Evolutionary conservation across 106 monocot genomes (phyloP), one percentile per base, ranked within the genome.

Genomic region (Apostasia ramifera): DNA sequence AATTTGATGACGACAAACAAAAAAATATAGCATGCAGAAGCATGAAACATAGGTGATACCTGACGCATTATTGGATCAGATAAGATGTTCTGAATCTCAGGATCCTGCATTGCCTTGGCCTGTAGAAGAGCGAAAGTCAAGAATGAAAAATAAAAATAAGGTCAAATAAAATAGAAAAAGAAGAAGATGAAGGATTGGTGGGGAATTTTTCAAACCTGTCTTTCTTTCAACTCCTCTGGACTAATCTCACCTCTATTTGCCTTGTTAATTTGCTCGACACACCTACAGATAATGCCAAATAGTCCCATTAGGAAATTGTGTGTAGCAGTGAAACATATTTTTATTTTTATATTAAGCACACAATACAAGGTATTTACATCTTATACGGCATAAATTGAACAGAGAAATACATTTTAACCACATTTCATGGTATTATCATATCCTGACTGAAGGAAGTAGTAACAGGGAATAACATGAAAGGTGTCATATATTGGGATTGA

Each of bases 261-360:
- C 79, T 81, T 98, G 63, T 98, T 98, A 75, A 98, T 87, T 81
- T 92, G 97, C 59, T 88, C 89, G 50, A 98, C 74, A 59, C 95
- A 95, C 70, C 95, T 95, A 75, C 39, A 82, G 69, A 12, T 2
- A 14, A 15, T 1, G 40, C 51, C 41, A 57, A 71, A n/a, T 2
- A 48, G 26, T 26, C 26, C 26, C 26, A 26, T 26, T 26, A 26
- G 26, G 26, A 26, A 26, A 26, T 26, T 26, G 26, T 26, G 26
- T 26, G 26, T 26, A 26, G 26, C 26, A 26, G 26, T 26, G 26
- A 26, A 26, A 26, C 26, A 26, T 26, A 26, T 26, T 26, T 26
- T 26, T 26, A 26, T 26, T 26, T 26, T 26, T 26, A 26, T 26
- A 26, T 26, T 26, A 26, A 26, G 26, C 26, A 26, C 26, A 26